These are phyloP conservation scores for Dispira simplex DNA, from an alignment of 192 early-diverging fungal genomes.

Conservation along the genomic window DNA sequence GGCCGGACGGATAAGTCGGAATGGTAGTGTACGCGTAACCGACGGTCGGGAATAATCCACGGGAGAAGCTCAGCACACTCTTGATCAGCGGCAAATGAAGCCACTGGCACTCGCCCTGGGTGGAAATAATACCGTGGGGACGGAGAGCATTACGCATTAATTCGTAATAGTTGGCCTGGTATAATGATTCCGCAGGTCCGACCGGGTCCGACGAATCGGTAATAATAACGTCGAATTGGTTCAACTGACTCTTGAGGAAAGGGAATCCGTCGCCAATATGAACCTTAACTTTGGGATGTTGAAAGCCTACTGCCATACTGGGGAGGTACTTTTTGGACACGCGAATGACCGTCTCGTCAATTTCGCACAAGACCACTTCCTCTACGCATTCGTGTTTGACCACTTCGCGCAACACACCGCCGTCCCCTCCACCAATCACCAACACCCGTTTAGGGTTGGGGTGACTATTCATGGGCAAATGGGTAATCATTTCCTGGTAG, in stretches of 20 bases:
- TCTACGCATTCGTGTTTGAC: constrained; percentile 94
- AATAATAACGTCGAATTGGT: constrained; percentile 94
- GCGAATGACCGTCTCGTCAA: constrained; percentile 88
- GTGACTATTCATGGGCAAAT: constrained; percentile 86
- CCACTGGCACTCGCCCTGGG: constrained; percentile 99
- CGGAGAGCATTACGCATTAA: constrained; percentile 85
- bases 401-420: constrained; percentile 94
- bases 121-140: constrained; percentile 81
- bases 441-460: constrained; percentile 90
- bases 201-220: constrained; percentile 98
- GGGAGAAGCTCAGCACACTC: constrained; percentile 65
- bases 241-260: constrained; percentile 76
- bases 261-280: constrained; percentile 94
- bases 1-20: constrained; percentile 95
- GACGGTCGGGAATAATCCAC: constrained; percentile 74
- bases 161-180: constrained; percentile 83
- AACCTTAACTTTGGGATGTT: constrained; percentile 87
- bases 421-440: constrained; percentile 99
- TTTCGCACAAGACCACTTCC: constrained; percentile 87
- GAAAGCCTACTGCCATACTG: constrained; percentile 81
- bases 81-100: constrained; percentile 88
- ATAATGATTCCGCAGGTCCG: constrained; percentile 91
- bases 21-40: constrained; percentile 91
- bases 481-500: constrained; percentile 99
- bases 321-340: constrained; percentile 92